A percentile compares a stretch with the other conserved stretches of the same genome.
Evolutionary conservation across 2,329 filamentous ascomycete species (phyloP).

Genomic region (Colletotrichum trifolii): DNA sequence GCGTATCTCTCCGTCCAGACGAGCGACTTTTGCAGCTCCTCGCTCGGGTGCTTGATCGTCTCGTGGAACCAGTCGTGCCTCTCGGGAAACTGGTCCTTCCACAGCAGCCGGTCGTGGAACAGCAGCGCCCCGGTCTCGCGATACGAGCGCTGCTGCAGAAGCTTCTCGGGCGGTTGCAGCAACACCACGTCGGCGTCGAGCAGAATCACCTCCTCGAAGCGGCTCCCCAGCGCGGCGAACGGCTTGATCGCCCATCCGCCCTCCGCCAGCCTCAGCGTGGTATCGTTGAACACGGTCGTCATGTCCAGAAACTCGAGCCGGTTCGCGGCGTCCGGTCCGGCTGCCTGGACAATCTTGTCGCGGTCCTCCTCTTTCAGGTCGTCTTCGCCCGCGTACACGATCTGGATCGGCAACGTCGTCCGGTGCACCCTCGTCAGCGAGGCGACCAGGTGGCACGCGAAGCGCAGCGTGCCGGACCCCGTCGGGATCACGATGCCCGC

Average conservation of each 20-base stretch:
- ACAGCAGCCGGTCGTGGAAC: constrained; percentile 55
- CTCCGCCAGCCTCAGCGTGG: constrained; percentile 41
- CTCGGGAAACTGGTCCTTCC: constrained; percentile 47
- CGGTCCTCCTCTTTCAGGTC: constrained; percentile 44
- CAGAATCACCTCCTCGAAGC: constrained; percentile 51
- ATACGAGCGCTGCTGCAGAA: constrained; percentile 48
- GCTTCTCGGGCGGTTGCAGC: constrained; percentile 47
- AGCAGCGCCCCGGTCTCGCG: constrained; percentile 47
- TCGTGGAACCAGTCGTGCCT: constrained; percentile 52
- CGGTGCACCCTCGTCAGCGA: constrained; percentile 45
- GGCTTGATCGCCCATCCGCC: constrained; percentile 55
- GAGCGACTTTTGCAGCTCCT: constrained; percentile 46
- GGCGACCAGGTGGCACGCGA: constrained; percentile 49
- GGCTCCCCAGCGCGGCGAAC: constrained; percentile 51
- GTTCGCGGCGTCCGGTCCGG: constrained; percentile 2
- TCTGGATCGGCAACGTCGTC: constrained; percentile 47
- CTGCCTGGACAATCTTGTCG: constrained; percentile 40
- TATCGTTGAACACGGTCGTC: constrained; percentile 47
- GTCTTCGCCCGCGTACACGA: constrained; percentile 50
- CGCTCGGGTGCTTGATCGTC: constrained; percentile 49
- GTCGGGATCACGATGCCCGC: constrained; percentile 51
- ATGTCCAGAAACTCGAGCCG: constrained; percentile 47
- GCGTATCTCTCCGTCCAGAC: constrained; percentile 53
- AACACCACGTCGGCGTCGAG: constrained; percentile 54
- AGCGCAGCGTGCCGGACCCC: constrained; percentile 46